A percentile compares a stretch with the other conserved stretches of the same genome.
Evolutionary conservation across 208 protist species (phyloP).

Genomic region (Phytomonas sp.): DNA sequence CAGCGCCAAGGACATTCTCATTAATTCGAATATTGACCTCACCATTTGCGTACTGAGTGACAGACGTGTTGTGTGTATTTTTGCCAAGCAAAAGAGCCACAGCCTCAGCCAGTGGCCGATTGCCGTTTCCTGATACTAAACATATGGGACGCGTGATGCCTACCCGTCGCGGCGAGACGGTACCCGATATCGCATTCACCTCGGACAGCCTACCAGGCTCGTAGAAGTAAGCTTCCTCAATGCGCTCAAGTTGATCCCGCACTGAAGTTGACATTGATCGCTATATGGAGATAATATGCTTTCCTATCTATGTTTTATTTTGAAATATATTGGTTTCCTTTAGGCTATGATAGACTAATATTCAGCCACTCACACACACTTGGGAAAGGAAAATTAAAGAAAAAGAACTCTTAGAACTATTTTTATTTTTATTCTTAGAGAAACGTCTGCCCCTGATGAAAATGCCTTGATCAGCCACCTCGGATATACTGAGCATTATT

Average conservation of each 20-base stretch:
- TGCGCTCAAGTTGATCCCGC: slow-evolving; percentile 62
- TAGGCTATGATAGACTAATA: background rate
- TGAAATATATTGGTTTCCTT: background rate
- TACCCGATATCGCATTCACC: slow-evolving; percentile 56
- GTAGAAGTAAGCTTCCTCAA: slow-evolving; percentile 82
- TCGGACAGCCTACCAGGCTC: slow-evolving; percentile 58
- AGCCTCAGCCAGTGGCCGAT: slow-evolving; percentile 80
- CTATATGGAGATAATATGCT: background rate
- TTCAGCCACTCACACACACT: slow-evolving; percentile 7
- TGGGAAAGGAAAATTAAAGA: slow-evolving; percentile 1
- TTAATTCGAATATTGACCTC: slow-evolving; percentile 91
- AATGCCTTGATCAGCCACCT: background rate
- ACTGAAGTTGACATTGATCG: slow-evolving; percentile 28
- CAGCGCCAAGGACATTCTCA: slow-evolving; percentile 90
- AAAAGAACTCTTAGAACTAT: background rate
- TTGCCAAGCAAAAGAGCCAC: slow-evolving; percentile 75
- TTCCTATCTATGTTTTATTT: slow-evolving; percentile 1
- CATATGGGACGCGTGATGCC: slow-evolving; percentile 30
- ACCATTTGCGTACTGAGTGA: slow-evolving; percentile 80
- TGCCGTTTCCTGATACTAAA: slow-evolving; percentile 88
- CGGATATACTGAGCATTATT: background rate
- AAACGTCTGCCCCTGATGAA: background rate
- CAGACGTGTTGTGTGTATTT: slow-evolving; percentile 62
- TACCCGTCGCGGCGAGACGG: slow-evolving; percentile 37
- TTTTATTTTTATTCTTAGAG: background rate